Percentiles rank a stretch among this genome's conserved stretches.
Evolutionary conservation across 495 filamentous ascomycete genomes (phyloP).

Genomic region (Aspergillus avenaceus): DNA sequence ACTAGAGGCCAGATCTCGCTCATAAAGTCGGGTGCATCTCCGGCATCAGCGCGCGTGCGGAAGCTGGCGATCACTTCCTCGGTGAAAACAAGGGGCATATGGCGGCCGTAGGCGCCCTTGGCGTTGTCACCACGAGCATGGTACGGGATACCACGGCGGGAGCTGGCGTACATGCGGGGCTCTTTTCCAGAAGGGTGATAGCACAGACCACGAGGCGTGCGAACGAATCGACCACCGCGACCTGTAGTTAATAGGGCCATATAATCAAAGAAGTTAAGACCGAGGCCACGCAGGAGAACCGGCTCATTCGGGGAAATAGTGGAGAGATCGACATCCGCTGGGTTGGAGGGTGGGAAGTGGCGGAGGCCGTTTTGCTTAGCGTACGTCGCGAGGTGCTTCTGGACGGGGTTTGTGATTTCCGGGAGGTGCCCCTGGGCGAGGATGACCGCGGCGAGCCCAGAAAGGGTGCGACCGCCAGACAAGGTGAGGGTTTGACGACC

Average conservation of each 20-base stretch:
- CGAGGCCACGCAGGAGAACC: conserved; percentile 5
- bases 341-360: conserved; percentile 1
- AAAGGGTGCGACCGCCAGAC: conserved; percentile 9
- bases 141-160: conserved; percentile 17
- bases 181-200: conserved; percentile 15
- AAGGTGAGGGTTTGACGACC: conserved; percentile 13
- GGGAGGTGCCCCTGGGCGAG: conserved; percentile 22
- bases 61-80: conserved; percentile 12
- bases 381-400: background rate
- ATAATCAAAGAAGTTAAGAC: conserved; percentile 6
- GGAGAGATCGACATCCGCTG: conserved; percentile 4
- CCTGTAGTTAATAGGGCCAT: conserved; percentile 3
- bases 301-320: background rate
- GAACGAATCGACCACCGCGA: conserved; percentile 1
- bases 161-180: conserved; percentile 16
- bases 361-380: background rate
- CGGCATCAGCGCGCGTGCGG: conserved; percentile 9
- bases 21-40: conserved; percentile 11
- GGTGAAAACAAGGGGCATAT: conserved; percentile 13
- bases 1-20: conserved; percentile 16
- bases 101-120: conserved; percentile 12
- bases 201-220: background rate
- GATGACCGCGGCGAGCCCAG: conserved; percentile 13
- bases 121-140: conserved; percentile 19
- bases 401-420: background rate